Evolutionary conservation across 2,329 filamentous ascomycete species (phyloP).

Genomic region (Trichoderma aggressivum): DNA sequence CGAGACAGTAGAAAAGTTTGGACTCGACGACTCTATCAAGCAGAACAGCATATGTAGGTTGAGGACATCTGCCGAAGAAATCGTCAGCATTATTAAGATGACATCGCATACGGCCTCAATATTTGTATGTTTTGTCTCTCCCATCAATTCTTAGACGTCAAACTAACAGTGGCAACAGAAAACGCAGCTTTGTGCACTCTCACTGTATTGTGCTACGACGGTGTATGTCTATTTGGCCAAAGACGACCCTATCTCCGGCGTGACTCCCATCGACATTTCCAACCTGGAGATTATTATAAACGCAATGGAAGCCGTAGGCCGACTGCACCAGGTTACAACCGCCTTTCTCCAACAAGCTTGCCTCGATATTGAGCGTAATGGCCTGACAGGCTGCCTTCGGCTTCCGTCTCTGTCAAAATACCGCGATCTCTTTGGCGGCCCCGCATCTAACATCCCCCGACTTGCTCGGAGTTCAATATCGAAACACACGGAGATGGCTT

Average conservation of each 20-base stretch:
- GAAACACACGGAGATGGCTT: constrained; percentile 38
- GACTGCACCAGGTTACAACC: constrained; percentile 70
- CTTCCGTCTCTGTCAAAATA: constrained; percentile 37
- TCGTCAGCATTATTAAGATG: constrained; percentile 78
- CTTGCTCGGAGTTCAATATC: constrained; percentile 46
- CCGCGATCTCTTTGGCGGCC: constrained; percentile 28
- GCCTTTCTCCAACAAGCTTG: constrained; percentile 83
- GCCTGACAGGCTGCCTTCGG: constrained; percentile 35
- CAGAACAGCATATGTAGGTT: constrained; percentile 70
- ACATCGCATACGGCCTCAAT: constrained; percentile 67
- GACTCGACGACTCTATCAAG: constrained; percentile 61
- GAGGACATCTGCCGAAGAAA: constrained; percentile 76
- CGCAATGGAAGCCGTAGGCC: constrained; percentile 73
- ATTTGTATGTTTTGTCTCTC: constrained; percentile 51
- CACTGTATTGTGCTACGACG: constrained; percentile 78
- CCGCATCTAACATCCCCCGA: constrained; percentile 43
- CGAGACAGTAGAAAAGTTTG: constrained; percentile 73
- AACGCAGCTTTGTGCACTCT: constrained; percentile 57
- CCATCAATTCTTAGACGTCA: not conserved
- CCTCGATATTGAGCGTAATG: constrained; percentile 67
- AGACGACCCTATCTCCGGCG: constrained; percentile 58
- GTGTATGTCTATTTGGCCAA: constrained; percentile 80
- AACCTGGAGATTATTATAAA: constrained; percentile 72
- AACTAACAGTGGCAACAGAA: constrained; percentile 26
- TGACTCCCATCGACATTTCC: constrained; percentile 43